Evolutionary conservation across 169 alveolate genomes (phyloP).

Genomic region (Eimeria tenella): DNA sequence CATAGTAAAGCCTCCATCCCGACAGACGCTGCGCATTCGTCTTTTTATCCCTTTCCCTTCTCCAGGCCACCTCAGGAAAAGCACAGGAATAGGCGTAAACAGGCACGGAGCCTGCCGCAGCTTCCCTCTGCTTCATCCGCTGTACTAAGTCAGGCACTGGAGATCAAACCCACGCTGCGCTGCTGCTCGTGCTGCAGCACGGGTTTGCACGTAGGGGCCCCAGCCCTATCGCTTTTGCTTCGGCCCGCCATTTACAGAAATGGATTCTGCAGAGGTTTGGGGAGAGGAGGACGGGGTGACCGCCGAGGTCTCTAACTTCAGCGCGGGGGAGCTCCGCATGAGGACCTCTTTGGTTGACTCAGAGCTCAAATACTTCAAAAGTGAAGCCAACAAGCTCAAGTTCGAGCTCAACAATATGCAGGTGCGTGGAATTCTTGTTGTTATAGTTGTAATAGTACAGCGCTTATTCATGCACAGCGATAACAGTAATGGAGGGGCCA

Average conservation of each 20-base stretch:
- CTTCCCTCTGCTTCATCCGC: background rate
- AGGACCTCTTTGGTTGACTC: constrained; percentile 82
- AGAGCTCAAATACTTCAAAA: constrained; percentile 83
- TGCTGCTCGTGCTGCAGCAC: constrained; percentile 1
- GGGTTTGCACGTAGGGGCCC: constrained; percentile 12
- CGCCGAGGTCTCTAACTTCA: constrained; percentile 80
- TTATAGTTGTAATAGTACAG: no score
- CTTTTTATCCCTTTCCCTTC: no score
- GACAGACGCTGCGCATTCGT: no score
- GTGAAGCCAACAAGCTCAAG: constrained; percentile 70
- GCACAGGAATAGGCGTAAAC: no score
- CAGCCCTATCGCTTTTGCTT: background rate
- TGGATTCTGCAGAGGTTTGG: constrained; percentile 77
- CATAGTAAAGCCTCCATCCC: no score
- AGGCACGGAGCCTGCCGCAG: background rate
- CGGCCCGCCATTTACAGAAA: background rate
- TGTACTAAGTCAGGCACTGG: background rate
- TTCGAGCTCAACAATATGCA: constrained; percentile 78
- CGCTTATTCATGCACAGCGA: no score
- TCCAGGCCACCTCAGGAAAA: no score
- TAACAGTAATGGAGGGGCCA: no score
- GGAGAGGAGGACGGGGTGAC: constrained; percentile 82
- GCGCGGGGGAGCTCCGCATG: constrained; percentile 79
- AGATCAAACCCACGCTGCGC: background rate
- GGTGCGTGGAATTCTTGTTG: background rate